Conservation (phyloP, 2,329 filamentous ascomycete genomes). For the Fusarium beomiforme region DNA sequence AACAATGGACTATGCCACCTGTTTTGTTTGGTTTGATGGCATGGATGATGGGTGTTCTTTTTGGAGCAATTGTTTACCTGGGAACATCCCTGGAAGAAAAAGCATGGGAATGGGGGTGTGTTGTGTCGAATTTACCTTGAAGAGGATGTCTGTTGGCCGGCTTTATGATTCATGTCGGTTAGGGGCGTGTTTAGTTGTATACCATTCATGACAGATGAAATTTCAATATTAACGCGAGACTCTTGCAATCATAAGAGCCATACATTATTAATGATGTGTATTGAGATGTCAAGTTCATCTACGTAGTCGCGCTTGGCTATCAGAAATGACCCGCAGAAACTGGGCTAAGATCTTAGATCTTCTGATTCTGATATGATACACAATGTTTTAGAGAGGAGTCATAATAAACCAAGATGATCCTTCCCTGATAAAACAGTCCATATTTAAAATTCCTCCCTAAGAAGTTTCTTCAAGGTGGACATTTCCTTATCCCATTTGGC, state of each 20-base stretch:
- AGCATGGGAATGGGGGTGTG: neutral
- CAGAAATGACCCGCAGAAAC: neutral
- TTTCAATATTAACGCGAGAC: conserved; percentile 9
- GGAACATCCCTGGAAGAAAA: neutral
- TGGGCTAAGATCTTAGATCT: neutral
- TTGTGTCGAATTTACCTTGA: conserved; percentile 12
- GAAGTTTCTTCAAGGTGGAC: conserved; percentile 74
- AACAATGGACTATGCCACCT: neutral
- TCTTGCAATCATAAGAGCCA: neutral
- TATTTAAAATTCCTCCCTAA: conserved; percentile 55
- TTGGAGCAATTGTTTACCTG: neutral
- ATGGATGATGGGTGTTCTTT: conserved; percentile 5
- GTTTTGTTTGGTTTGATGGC: neutral
- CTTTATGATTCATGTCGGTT: conserved; percentile 40
- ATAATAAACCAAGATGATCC: neutral
- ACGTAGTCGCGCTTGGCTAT: neutral
- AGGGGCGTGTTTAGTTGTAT: conserved; percentile 30
- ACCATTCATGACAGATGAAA: conserved; percentile 34
- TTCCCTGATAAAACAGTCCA: neutral
- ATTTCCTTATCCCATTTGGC: conserved; percentile 78
- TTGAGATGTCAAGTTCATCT: neutral
- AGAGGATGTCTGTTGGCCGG: conserved; percentile 4
- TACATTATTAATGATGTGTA: neutral
- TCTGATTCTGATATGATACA: neutral
- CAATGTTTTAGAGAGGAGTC: neutral